These are phyloP conservation scores for Wallemia mellicola DNA, from an alignment of 1,284 basidiomycete species.

Conservation along the genomic window DNA sequence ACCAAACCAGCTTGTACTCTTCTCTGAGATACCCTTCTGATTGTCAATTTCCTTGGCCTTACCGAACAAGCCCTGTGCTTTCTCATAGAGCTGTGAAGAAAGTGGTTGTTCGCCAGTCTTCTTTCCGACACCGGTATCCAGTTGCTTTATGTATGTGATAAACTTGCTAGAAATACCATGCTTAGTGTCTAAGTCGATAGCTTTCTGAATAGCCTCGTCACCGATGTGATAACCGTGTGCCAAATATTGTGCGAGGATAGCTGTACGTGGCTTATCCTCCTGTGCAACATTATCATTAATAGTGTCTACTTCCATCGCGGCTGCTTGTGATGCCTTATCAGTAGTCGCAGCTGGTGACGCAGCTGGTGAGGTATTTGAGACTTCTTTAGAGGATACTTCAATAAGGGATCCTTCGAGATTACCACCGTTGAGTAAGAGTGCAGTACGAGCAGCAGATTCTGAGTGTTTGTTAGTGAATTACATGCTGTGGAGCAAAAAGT, in stretches of 20 bases:
- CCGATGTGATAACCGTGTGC: slow-evolving; percentile 10
- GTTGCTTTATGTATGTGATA: slow-evolving; percentile 17
- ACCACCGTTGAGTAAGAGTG: slow-evolving; percentile 10
- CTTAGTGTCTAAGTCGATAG: slow-evolving; percentile 18
- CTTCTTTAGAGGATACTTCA: slow-evolving; percentile 1
- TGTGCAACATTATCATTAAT: slow-evolving; percentile 6
- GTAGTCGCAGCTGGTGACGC: not conserved
- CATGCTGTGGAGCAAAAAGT: no score
- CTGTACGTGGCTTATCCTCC: slow-evolving; percentile 11
- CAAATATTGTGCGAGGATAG: slow-evolving; percentile 11
- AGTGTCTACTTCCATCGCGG: no score
- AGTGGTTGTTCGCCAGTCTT: not conserved
- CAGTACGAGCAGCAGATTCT: slow-evolving; percentile 6
- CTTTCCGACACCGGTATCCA: not conserved
- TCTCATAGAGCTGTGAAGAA: slow-evolving; percentile 29
- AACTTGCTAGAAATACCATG: slow-evolving; percentile 65
- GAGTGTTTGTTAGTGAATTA: no score
- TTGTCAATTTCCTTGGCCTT: slow-evolving; percentile 46
- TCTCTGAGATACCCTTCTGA: slow-evolving; percentile 40
- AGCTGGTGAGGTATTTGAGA: slow-evolving; percentile 2
- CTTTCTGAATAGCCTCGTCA: slow-evolving; percentile 11
- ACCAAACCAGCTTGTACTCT: slow-evolving; percentile 22
- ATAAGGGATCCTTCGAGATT: slow-evolving; percentile 7
- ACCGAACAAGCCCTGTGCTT: slow-evolving; percentile 31
- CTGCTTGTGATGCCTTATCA: no score